Percentiles rank a stretch among this genome's conserved stretches.
Conservation (phyloP, 805 yeast species). For the Nakazawaea ambrosiae region DNA sequence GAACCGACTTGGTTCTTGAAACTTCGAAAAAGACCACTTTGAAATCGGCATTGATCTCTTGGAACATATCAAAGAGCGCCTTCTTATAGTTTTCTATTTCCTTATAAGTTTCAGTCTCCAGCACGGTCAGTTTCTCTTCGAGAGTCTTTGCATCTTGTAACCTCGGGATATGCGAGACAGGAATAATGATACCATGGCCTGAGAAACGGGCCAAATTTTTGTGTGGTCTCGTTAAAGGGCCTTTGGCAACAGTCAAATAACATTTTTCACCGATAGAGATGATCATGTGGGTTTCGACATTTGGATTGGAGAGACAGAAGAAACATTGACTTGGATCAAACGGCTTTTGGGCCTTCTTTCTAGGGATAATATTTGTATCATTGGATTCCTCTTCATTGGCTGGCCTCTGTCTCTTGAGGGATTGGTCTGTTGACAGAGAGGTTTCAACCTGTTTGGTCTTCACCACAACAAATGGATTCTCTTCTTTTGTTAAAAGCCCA, state of each 20-base stretch:
- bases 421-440: too few relatives aligned
- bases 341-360: slow-evolving; percentile 24
- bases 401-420: slow-evolving; percentile 11
- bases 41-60: slow-evolving; percentile 27
- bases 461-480: slow-evolving; percentile 25
- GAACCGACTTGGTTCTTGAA: slow-evolving; percentile 57
- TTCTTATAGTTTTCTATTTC: slow-evolving; percentile 44
- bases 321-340: slow-evolving; percentile 64
- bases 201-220: slow-evolving; percentile 46
- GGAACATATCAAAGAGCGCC: slow-evolving; percentile 44
- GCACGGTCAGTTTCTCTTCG: slow-evolving; percentile 18
- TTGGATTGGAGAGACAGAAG: slow-evolving; percentile 77
- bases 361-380: not conserved
- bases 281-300: slow-evolving; percentile 72
- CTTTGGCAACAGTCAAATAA: slow-evolving; percentile 77
- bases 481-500: slow-evolving; percentile 17
- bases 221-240: slow-evolving; percentile 61
- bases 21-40: slow-evolving; percentile 65
- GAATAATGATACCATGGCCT: slow-evolving; percentile 78
- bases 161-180: slow-evolving; percentile 64
- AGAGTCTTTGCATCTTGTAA: slow-evolving; percentile 19
- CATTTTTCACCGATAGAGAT: slow-evolving; percentile 61
- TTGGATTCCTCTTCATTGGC: slow-evolving; percentile 10
- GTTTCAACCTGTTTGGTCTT: slow-evolving; percentile 3
- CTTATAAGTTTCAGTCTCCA: slow-evolving; percentile 25